phyloP scores from a whole-genome alignment of 352 stramenopile species.

The Phytophthora citrophthora region DNA sequence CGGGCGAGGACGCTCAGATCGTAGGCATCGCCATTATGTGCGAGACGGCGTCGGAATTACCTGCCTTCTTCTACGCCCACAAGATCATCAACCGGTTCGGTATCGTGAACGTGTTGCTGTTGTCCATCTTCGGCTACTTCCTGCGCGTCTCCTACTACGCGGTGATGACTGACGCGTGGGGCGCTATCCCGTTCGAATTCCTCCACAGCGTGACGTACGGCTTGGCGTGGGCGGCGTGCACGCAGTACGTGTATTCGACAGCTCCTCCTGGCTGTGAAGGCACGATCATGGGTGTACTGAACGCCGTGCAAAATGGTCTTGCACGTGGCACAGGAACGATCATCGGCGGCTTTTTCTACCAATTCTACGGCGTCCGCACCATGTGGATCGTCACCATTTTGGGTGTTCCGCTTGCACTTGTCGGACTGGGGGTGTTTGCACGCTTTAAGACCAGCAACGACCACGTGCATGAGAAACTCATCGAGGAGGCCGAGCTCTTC shows the following conservation, averaged over 20 bases:
- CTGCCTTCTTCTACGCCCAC: conserved; percentile 84
- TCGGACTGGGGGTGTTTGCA: conserved; percentile 63
- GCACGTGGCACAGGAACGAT: conserved; percentile 71
- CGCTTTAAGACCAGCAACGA: conserved; percentile 59
- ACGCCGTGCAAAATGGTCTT: conserved; percentile 77
- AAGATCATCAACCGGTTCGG: conserved; percentile 72
- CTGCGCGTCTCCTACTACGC: conserved; percentile 76
- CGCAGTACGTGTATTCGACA: conserved; percentile 77
- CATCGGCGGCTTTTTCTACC: conserved; percentile 79
- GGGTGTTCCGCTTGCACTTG: conserved; percentile 66
- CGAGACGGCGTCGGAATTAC: conserved; percentile 81
- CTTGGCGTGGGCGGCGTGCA: conserved; percentile 75
- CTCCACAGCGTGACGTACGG: conserved; percentile 80
- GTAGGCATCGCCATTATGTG: conserved; percentile 84
- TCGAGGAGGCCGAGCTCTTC: conserved; percentile 73
- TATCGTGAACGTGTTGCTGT: conserved; percentile 73
- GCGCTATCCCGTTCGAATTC: conserved; percentile 81
- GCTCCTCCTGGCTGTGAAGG: conserved; percentile 65
- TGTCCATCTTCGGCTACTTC: conserved; percentile 75
- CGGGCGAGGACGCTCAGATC: conserved; percentile 69
- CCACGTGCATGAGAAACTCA: conserved; percentile 33
- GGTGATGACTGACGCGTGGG: conserved; percentile 82
- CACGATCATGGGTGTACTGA: conserved; percentile 82
- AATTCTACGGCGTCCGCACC: conserved; percentile 60
- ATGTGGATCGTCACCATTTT: conserved; percentile 80